These are phyloP conservation scores for Cucumis hystrix DNA, from an alignment of 306 rosid genomes.

Conservation along the genomic window DNA sequence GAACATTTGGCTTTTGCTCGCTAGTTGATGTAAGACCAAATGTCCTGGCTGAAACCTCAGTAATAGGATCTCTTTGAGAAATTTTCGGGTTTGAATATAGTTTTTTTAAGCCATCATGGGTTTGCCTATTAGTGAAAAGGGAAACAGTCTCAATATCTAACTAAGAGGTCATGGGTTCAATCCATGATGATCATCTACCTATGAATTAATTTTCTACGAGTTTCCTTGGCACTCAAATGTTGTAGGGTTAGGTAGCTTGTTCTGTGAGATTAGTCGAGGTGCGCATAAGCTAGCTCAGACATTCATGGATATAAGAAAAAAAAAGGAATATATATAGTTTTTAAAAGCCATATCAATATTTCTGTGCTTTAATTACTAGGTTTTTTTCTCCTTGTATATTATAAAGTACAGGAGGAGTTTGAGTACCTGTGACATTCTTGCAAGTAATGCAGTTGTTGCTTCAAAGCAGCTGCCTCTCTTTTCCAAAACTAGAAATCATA, in stretches of 20 bases:
- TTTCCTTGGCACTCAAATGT: too few species aligned
- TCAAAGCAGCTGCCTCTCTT: slow-evolving; percentile 19
- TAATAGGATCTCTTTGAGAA: not conserved
- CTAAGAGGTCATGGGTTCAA: too few species aligned
- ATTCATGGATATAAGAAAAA: too few species aligned
- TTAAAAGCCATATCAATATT: not conserved
- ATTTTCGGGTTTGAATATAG: not conserved
- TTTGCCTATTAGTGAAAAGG: too few species aligned
- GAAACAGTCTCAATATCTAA: too few species aligned
- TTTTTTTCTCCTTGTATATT: not conserved
- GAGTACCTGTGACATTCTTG: slow-evolving; percentile 25
- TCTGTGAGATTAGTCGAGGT: too few species aligned
- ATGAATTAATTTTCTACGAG: too few species aligned
- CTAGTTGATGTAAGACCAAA: not conserved
- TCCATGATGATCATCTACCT: too few species aligned
- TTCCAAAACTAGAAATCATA: slow-evolving; percentile 21
- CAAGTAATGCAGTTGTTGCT: slow-evolving; percentile 20
- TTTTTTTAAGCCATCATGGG: not conserved
- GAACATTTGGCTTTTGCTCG: not conserved
- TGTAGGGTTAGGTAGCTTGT: too few species aligned
- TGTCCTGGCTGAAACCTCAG: not conserved
- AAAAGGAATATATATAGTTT: not conserved
- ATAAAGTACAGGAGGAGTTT: not conserved
- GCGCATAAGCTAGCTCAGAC: too few species aligned
- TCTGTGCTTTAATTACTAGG: too few species aligned